These are phyloP conservation scores for Cupressus sempervirens DNA, from an alignment of 75 land plant species.

Conservation along the genomic window DNA sequence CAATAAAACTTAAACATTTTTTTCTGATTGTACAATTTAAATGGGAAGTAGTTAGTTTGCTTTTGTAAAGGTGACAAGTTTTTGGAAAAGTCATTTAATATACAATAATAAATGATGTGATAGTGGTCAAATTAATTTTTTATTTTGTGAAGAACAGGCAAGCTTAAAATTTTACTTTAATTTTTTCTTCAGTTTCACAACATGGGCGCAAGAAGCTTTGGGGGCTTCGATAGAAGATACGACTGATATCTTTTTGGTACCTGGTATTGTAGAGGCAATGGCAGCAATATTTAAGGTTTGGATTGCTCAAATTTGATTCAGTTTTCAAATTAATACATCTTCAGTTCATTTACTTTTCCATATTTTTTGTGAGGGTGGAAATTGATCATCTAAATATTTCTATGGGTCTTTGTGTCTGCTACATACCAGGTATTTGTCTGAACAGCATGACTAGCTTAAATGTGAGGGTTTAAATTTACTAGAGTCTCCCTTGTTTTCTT, in stretches of 20 bases:
- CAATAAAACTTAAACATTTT: not conserved
- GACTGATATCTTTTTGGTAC: conserved; percentile 29
- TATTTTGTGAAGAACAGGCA: not conserved
- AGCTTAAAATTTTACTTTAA: not conserved
- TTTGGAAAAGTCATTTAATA: not conserved
- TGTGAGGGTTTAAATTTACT: not conserved
- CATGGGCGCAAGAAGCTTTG: conserved; percentile 31
- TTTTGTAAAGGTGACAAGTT: not conserved
- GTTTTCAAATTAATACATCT: not conserved
- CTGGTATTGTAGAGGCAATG: conserved; percentile 30
- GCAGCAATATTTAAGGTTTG: conserved; percentile 43
- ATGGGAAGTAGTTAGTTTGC: not conserved
- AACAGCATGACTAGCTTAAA: not conserved
- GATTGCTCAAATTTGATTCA: not conserved
- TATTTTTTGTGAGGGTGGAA: not conserved
- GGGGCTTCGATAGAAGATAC: conserved; percentile 16
- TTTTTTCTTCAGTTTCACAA: conserved; percentile 27
- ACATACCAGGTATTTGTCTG: not conserved
- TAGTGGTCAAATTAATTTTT: not conserved
- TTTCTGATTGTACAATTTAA: not conserved
- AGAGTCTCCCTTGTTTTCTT: not conserved
- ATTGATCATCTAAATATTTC: not conserved
- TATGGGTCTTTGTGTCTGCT: not conserved
- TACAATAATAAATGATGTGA: not conserved
- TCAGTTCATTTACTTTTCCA: not conserved